Evolutionary conservation across 2,329 filamentous ascomycete genomes (phyloP).

Genomic region (Bretziella fagacearum): DNA sequence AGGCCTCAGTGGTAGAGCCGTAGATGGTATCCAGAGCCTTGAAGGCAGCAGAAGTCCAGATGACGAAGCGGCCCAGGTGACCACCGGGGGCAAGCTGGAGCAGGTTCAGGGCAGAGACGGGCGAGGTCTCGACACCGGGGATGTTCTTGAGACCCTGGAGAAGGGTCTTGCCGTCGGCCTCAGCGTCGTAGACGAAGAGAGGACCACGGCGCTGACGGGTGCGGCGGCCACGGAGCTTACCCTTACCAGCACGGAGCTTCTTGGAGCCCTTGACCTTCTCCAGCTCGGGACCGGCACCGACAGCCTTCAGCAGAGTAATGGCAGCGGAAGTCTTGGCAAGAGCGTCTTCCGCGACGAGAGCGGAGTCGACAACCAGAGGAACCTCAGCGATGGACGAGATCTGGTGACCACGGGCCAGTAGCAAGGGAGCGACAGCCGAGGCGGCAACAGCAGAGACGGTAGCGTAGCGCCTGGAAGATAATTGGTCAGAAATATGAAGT

Average conservation of each 20-base stretch:
- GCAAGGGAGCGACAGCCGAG: conserved; percentile 83
- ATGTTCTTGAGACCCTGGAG: conserved; percentile 96
- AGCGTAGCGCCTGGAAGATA: conserved; percentile 63
- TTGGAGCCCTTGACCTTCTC: conserved; percentile 92
- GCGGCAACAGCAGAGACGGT: conserved; percentile 94
- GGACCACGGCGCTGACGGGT: conserved; percentile 96
- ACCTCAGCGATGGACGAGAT: conserved; percentile 86
- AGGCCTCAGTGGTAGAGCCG: conserved; percentile 76
- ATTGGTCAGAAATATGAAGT: conserved; percentile 17
- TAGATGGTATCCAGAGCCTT: conserved; percentile 94
- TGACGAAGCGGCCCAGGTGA: conserved; percentile 95
- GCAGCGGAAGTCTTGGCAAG: conserved; percentile 81
- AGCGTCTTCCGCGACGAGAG: conserved; percentile 63
- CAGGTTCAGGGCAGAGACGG: conserved; percentile 89
- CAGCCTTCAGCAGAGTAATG: conserved; percentile 69
- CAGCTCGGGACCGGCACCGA: conserved; percentile 79
- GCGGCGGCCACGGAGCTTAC: conserved; percentile 92
- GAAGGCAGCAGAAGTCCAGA: conserved; percentile 97
- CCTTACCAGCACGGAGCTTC: conserved; percentile 97
- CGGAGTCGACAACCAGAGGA: conserved; percentile 86
- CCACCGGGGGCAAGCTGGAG: conserved; percentile 98
- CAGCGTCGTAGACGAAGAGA: conserved; percentile 93
- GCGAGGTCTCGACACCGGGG: conserved; percentile 89
- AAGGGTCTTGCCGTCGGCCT: conserved; percentile 87
- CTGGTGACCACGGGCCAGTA: conserved; percentile 94